Base-by-base conservation (phyloP, 257 asterid genomes). In the Fraxinus excelsior region DNA sequence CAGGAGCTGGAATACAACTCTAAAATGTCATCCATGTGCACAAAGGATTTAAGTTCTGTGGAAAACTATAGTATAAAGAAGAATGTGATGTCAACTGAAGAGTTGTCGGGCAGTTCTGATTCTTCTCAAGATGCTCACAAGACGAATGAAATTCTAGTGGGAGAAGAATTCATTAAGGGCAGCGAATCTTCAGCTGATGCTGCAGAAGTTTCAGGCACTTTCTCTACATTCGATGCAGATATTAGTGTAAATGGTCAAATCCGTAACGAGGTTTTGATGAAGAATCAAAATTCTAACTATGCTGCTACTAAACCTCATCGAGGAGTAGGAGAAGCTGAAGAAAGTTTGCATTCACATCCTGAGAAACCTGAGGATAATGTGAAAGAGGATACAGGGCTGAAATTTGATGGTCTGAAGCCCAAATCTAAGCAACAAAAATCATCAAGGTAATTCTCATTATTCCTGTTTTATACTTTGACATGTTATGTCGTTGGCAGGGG, bases 1-100 rank as follows among this genome's bases (percentile, higher is more conserved):
- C 92, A 87, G 80, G 96, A 90, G 89, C 78, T 95, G 80, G 79
- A 82, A 53, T 60, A 88, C 81, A 75, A 82, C 38, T 84, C 85
- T 64, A 82, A 66, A 79, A 82, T 75, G 67, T 70, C 87, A 28
- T 25, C 83, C 16, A 10, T 70, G 49, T 76, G 66, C 65, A 38
- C 74, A 69, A 70, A 25, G 67, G 75, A 49, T n/a, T 40, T 75
- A 13, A 66, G 32, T 72, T 75, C 80, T 19, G 0, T 35, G 23
- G 80, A 78, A 82, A 82, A 79, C 62, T 72, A 70, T 74, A 25
- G 62, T 65, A 29, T 21, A 18, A 73, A 78, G 74, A 78, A 72
- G 69, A 80, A 76, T 78, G 80, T 65, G 42, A 75, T 82, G 64
- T 53, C 74, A 70, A 71, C 67, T 11, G 68, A 62, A 62, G 68